Base-by-base conservation (phyloP, 2,329 filamentous ascomycete genomes). In the Davidsoniella eucalypti region DNA sequence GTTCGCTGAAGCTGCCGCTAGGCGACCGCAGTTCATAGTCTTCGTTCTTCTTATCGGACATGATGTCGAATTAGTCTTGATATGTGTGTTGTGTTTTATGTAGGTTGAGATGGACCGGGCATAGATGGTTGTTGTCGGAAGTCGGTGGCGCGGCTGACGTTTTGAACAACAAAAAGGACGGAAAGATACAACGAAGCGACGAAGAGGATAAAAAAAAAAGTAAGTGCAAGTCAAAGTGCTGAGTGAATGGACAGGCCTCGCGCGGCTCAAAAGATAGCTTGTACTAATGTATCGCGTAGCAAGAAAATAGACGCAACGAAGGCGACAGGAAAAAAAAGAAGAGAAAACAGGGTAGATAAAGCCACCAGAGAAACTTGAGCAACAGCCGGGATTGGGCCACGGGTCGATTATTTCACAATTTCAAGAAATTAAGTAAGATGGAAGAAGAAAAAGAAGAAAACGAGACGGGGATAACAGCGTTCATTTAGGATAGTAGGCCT, bases 1-100 rank as follows among this genome's bases (percentile, higher is more conserved):
- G 69, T 65, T 78, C 65, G 60, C 65, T 65, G 57, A 68, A 69
- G 26, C 26, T 33, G 54, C 73, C 57, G 54, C 73, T 57, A 59
- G 76, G 75, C 70, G 86, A 77, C 59, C 82, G 77, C 62, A 86
- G 73, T 55, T 75, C 69, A 61, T 81, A 85, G 63, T 92, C 84
- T 63, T 84, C 82, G 66, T 86, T 92, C 74, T 92, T 93, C 64
- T 88, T 87, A 71, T 92, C 84, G 61, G 82, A 74, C 87, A 94
- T 94, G 37, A 38, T 55, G 49, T 33, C 26, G 26, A 33, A 10
- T 10, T 8, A 9, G 26, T 33, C 5, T 33, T 12, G 8, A 33
- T 8, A 33, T 33, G 26, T 12, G 26, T 29, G 4, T 33, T 33
- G 6, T 33, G 10, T 33, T 17, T 21, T 29, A 44, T n/a, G 26